Evolutionary conservation across 768 basidiomycete species (phyloP).

Genomic region (Cyclocybe aegerita): DNA sequence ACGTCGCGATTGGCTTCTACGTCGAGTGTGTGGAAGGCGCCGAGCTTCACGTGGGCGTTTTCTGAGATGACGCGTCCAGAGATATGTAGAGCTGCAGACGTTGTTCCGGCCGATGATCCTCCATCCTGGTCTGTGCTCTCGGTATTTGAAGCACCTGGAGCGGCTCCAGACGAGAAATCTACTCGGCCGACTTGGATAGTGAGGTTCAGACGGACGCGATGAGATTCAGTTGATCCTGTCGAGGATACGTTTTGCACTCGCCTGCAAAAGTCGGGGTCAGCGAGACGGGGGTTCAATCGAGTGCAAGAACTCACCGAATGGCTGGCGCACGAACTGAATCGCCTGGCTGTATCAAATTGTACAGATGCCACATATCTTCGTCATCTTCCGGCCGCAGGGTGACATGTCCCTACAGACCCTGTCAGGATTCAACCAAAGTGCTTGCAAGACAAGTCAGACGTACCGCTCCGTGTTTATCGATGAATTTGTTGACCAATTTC

Average conservation of each 20-base stretch:
- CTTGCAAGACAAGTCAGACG: constrained; percentile 22
- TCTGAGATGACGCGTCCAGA: constrained; percentile 84
- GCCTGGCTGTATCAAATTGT: constrained; percentile 91
- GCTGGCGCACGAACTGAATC: constrained; percentile 87
- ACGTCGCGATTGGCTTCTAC: constrained; percentile 90
- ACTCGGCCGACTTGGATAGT: constrained; percentile 80
- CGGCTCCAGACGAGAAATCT: constrained; percentile 75
- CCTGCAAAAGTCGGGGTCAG: constrained; percentile 34
- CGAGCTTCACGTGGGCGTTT: constrained; percentile 87
- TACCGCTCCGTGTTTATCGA: constrained; percentile 85
- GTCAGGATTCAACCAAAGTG: constrained; percentile 29
- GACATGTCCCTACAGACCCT: constrained; percentile 74
- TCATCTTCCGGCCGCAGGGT: constrained; percentile 96
- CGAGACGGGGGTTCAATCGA: neutral
- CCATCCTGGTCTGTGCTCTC: constrained; percentile 36
- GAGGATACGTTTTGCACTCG: constrained; percentile 87
- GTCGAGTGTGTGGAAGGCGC: constrained; percentile 93
- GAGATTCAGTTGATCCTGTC: constrained; percentile 93
- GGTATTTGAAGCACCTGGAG: constrained; percentile 43
- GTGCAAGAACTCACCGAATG: constrained; percentile 53
- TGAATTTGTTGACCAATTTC: constrained; percentile 81
- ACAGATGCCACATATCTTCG: constrained; percentile 99
- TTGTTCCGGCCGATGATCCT: constrained; percentile 37
- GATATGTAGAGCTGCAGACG: constrained; percentile 73
- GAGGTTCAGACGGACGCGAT: constrained; percentile 80